These are phyloP conservation scores for Eimeria maxima DNA, from an alignment of 169 alveolate genomes.

Conservation along the genomic window DNA sequence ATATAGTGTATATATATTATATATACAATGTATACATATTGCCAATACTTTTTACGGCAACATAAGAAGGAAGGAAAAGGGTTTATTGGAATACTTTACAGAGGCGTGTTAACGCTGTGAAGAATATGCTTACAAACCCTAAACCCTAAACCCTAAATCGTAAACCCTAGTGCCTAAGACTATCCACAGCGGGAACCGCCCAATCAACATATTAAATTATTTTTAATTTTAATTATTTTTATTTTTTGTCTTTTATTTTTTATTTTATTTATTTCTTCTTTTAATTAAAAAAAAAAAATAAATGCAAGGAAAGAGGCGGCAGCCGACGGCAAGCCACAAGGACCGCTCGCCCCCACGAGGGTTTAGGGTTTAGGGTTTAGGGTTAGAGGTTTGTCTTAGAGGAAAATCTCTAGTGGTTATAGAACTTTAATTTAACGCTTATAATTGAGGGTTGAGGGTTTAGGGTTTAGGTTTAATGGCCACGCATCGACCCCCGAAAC, in stretches of 20 bases:
- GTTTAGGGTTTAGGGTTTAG: conserved; percentile 27
- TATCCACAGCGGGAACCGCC: not conserved
- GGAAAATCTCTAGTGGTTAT: not conserved
- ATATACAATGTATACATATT: too few species aligned
- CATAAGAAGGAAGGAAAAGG: too few species aligned
- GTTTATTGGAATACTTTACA: too few species aligned
- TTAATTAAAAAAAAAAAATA: not conserved
- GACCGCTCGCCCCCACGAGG: not conserved
- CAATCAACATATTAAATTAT: too few species aligned
- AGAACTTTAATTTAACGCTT: not conserved
- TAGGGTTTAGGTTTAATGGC: not conserved
- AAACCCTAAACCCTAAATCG: not conserved
- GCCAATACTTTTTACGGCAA: too few species aligned
- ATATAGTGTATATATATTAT: too few species aligned
- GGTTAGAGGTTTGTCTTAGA: not conserved
- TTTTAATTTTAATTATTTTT: not conserved
- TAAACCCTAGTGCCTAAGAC: not conserved
- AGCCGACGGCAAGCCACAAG: not conserved
- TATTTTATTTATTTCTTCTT: not conserved
- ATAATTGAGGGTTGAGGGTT: not conserved
- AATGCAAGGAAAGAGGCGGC: not conserved
- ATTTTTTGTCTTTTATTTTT: not conserved
- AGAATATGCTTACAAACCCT: too few species aligned
- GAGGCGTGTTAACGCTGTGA: too few species aligned
- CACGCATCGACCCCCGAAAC: not conserved